Evolutionary conservation across 371 early-diverging fungal species (phyloP).

Genomic region (Actinomortierella wolfii): DNA sequence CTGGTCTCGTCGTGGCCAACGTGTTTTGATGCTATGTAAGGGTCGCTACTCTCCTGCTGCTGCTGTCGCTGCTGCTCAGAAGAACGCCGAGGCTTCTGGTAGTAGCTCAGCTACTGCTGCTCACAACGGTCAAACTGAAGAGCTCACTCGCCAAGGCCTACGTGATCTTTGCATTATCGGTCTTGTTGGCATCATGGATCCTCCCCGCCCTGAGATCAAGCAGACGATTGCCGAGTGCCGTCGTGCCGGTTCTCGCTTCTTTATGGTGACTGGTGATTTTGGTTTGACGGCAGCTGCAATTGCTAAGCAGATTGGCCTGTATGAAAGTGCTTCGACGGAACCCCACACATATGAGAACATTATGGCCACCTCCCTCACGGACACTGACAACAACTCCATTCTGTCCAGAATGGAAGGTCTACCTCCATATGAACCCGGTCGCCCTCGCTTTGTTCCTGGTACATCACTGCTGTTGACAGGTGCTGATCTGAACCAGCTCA

Average conservation of each 20-base stretch:
- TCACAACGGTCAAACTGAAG: conserved; percentile 19
- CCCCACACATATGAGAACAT: conserved; percentile 50
- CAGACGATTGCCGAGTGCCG: conserved; percentile 59
- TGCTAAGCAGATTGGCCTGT: conserved; percentile 70
- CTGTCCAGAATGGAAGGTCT: not conserved
- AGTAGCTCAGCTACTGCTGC: not conserved
- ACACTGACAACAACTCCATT: conserved; percentile 3
- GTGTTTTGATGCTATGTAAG: conserved; percentile 66
- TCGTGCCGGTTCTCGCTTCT: conserved; percentile 72
- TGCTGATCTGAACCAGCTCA: conserved; percentile 52
- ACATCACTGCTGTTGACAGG: conserved; percentile 58
- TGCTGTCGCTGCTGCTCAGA: conserved; percentile 18
- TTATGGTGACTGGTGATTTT: conserved; percentile 82
- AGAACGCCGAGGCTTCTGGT: conserved; percentile 5
- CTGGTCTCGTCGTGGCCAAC: conserved; percentile 69
- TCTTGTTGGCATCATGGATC: conserved; percentile 73
- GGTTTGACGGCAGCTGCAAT: conserved; percentile 73
- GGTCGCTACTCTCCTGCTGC: conserved; percentile 42
- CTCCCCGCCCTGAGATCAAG: conserved; percentile 70
- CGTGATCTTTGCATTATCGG: conserved; percentile 60
- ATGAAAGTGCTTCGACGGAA: conserved; percentile 43
- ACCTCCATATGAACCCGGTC: conserved; percentile 18
- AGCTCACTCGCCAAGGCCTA: conserved; percentile 33
- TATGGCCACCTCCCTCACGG: conserved; percentile 3
- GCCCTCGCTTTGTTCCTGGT: conserved; percentile 41